phyloP scores from a whole-genome alignment of 2,329 filamentous ascomycete genomes.

The Colletotrichum trifolii region DNA sequence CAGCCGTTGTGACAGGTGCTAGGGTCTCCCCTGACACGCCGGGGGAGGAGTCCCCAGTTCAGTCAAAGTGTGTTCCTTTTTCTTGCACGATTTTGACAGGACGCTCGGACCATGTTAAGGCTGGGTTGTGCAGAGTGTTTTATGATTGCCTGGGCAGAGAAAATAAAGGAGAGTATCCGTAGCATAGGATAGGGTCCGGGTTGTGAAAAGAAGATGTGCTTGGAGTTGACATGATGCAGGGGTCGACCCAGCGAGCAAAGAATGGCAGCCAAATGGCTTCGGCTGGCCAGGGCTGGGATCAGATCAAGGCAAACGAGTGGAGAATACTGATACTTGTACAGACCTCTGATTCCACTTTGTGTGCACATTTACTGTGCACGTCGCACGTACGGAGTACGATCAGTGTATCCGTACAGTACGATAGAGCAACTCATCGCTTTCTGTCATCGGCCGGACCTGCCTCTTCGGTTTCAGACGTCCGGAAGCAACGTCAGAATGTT shows the following conservation, averaged over 20 bases:
- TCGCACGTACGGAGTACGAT: neutral
- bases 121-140: constrained; percentile 14
- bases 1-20: constrained; percentile 33
- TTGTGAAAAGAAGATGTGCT: neutral
- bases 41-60: constrained; percentile 14
- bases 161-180: neutral
- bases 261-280: constrained; percentile 17
- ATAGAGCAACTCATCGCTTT: constrained; percentile 1
- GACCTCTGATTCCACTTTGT: no score
- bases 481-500: constrained; percentile 33
- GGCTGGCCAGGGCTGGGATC: constrained; percentile 16
- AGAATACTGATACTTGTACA: constrained; percentile 1
- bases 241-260: neutral
- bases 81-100: constrained; percentile 37
- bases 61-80: constrained; percentile 6
- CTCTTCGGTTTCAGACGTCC: constrained; percentile 35
- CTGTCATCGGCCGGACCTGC: constrained; percentile 31
- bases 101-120: constrained; percentile 36
- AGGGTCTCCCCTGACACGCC: constrained; percentile 21
- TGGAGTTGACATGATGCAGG: constrained; percentile 18
- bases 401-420: neutral
- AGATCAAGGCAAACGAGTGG: constrained; percentile 34
- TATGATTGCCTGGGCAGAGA: no score
- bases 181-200: neutral
- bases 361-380: no score